Base-by-base conservation (phyloP, 2,329 filamentous ascomycete species). In the Curvularia sp. region DNA sequence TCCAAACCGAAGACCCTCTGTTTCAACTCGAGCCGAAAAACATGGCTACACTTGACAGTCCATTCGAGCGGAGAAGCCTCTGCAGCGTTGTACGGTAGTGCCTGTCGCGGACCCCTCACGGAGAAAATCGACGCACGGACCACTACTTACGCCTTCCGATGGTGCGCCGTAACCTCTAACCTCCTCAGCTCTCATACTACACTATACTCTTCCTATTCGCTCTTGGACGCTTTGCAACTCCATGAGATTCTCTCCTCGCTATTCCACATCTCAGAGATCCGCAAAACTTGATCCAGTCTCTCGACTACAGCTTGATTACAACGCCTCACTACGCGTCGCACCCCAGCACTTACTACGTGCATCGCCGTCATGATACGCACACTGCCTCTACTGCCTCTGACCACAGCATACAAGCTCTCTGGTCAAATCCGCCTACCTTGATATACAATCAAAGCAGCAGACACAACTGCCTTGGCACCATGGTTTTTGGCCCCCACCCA, bases 1-100 rank as follows among this genome's bases (percentile, higher is more conserved):
- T 59, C 57, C 59, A 64, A 56, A 43, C 59, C 63, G 51, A 38
- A 63, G 59, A 67, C 53, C 61, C 63, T 67, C 50, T 50, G 61
- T 68, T 60, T 64, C 62, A 53, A 62, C 22, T 20, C 46, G 18
- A 26, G 47, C 52, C 30, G 49, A 31, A 12, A 31, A 10, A 51
- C 46, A 49, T 39, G 7, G 49, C 47, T 28, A 31, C 43, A 48
- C 38, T 10, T 18, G 28, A 50, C 35, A 28, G 15, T 35, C 26
- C 31, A 41, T 53, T 46, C 12, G 22, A 26, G 35, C 35, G 30
- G 51, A 26, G 12, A 53, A 30, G 20, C 42, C 30, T 28, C 24
- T 26, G 22, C 13, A n/a, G 49, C 48, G 35, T 33, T 46, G 49
- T 31, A 53, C 41, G 28, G 57, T 46, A 13, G 54, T 55, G 55